phyloP scores from a whole-genome alignment of 805 yeast genomes.

The Yamadazyma philogaea region DNA sequence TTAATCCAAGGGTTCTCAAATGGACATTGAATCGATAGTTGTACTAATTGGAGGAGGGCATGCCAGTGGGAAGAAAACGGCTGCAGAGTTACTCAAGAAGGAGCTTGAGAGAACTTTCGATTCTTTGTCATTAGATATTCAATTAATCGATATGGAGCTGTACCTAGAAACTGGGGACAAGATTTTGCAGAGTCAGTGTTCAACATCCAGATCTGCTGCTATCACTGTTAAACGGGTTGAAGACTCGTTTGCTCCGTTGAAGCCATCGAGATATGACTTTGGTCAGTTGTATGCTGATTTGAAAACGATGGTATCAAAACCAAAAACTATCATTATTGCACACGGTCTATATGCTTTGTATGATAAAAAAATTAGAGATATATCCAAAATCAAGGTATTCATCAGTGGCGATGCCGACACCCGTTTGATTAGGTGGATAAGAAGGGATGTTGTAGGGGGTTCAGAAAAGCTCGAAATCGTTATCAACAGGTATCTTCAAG shows the following conservation, averaged over 20 bases:
- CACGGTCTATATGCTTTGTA: constrained; percentile 81
- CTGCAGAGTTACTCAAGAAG: constrained; percentile 34
- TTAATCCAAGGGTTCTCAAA: constrained; percentile 1
- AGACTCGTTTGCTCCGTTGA: constrained; percentile 19
- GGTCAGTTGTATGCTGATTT: constrained; percentile 17
- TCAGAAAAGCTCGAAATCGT: constrained; percentile 31
- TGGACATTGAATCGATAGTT: constrained; percentile 22
- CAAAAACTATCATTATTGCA: constrained; percentile 39
- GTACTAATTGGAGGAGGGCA: constrained; percentile 63
- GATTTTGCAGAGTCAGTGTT: constrained; percentile 18
- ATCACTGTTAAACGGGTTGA: constrained; percentile 23
- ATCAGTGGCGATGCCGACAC: constrained; percentile 85
- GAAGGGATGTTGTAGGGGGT: constrained; percentile 33
- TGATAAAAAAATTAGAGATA: constrained; percentile 50
- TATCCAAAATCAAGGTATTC: constrained; percentile 67
- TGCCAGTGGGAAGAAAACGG: constrained; percentile 50
- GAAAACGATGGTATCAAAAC: background rate
- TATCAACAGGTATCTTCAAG: constrained; percentile 47
- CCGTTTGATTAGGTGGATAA: constrained; percentile 76
- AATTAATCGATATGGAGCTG: constrained; percentile 44
- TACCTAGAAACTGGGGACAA: constrained; percentile 26
- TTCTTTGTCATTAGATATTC: constrained; percentile 18
- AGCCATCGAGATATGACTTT: constrained; percentile 45
- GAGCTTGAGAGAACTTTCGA: constrained; percentile 20
- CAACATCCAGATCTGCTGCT: constrained; percentile 25